Evolutionary conservation across 768 basidiomycete species (phyloP), one percentile per base, ranked within the genome.

Genomic region (Kwoniella heveanensis): DNA sequence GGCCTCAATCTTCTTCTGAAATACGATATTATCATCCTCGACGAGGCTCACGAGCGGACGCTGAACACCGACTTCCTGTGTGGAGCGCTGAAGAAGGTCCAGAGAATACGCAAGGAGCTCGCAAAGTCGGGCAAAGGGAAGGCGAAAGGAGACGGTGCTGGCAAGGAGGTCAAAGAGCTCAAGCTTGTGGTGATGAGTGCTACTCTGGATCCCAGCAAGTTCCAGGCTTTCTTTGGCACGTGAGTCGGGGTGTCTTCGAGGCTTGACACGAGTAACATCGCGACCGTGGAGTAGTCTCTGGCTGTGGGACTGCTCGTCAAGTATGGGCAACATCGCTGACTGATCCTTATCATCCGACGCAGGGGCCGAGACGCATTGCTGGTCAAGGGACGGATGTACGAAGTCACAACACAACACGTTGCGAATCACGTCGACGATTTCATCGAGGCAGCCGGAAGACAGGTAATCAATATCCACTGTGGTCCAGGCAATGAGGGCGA

Each of bases 111-210:
- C 68, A 92, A 91, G 69, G 74, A 57, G 21, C 46, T 73, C 15
- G 30, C 25, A 78, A 81, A 61, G 15, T 55, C 13, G 19, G 62
- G 48, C 10, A 57, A 57, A 32, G 62, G 56, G 12, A 64, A 57
- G 27, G 39, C 7, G 81, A 44, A 58, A 56, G 29, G 87, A 86
- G 69, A 82, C 80, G 15, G 84, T 79, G 54, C 80, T 73, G 36
- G 61, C 27, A 51, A 82, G 15, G 74, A 76, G 46, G 72, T 83
- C 2, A 87, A 86, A 64, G 88, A 89, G 17, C 85, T 99, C 64
- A 98, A 94, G 79, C 85, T 99, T 39, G 85, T 99, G 22, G 85
- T 99, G 68, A 99, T 99, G 96, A 93, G 91, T 79, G 96, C 96
- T 2, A 98, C 96, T 7, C 84, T 99, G 36, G 94, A 99, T 74